Conservation (phyloP, 163 green algal genomes). For the Scenedesmus sp. region DNA sequence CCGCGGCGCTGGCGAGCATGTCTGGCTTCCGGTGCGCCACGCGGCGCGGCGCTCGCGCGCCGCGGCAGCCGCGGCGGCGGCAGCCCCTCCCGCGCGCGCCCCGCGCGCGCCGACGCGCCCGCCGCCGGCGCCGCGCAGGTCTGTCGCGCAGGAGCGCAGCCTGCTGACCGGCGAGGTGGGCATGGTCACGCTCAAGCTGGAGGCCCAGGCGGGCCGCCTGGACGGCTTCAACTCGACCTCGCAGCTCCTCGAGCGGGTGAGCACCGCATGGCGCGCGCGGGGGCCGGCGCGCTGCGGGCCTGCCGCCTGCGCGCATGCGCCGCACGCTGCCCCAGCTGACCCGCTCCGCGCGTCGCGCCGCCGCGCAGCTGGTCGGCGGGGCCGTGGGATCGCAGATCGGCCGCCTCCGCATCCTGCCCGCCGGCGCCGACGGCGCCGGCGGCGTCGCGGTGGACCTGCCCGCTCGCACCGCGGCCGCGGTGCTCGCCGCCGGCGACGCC, state of each 20-base stretch:
- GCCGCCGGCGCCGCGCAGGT: no score
- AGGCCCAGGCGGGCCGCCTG: slow-evolving; percentile 64
- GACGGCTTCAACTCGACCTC: slow-evolving; percentile 47
- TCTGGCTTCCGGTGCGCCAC: slow-evolving; percentile 73
- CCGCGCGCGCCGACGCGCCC: no score
- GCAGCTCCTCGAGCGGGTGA: not conserved
- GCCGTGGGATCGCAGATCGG: slow-evolving; percentile 48
- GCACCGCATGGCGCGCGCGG: slow-evolving; percentile 30
- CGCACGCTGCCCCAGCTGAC: not conserved
- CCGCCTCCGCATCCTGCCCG: slow-evolving; percentile 64
- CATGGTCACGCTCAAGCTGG: slow-evolving; percentile 69
- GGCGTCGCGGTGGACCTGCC: slow-evolving; percentile 82
- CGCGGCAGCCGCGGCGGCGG: no score
- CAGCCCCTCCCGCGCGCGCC: no score
- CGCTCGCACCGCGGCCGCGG: slow-evolving; percentile 45
- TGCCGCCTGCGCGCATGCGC: no score
- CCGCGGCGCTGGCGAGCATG: slow-evolving; percentile 87
- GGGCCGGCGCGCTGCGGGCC: no score
- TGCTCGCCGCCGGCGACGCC: slow-evolving; percentile 17
- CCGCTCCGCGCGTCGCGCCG: not conserved
- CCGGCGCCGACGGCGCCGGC: slow-evolving; percentile 38
- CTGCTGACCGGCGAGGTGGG: slow-evolving; percentile 88
- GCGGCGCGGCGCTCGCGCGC: no score
- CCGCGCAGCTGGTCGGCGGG: slow-evolving; percentile 27
- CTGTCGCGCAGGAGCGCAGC: slow-evolving; percentile 74